Evolutionary conservation across 768 basidiomycete species (phyloP), one percentile per base, ranked within the genome.

Genomic region (Phallus indusiatus): DNA sequence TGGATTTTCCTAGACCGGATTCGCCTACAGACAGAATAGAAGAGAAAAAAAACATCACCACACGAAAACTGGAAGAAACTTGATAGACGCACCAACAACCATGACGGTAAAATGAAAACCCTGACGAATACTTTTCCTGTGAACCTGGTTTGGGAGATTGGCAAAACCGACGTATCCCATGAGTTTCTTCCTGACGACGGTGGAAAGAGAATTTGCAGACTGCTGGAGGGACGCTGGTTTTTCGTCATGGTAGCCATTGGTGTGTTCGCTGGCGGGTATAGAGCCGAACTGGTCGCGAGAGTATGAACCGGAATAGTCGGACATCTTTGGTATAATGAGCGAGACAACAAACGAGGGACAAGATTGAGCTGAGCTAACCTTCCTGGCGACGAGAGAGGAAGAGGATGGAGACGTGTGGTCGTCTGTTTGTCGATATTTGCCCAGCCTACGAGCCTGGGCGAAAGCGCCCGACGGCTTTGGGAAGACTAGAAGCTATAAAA

Each of bases 61-160:
- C 63, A 56, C 64, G 61, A 47, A 59, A 54, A 61, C 60, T 62
- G 67, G 64, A 61, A 59, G 57, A 55, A 64, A 62, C 49, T 47
- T 60, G 61, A 64, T 56, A 7, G 55, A 86, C 93, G 68, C 65
- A 95, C 95, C 95, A 70, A 99, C 95, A 63, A 99, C 95, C 96
- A 99, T 98, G 64, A 85, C 81, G 56, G 94, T 95, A 77, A 99
- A 99, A 73, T 98, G 92, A 81, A 98, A 99, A 49, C 96, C 95
- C 75, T 94, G 97, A 78, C 93, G 82, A 52, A 96, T 89, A 67
- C 93, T 95, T 78, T 96, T 92, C 74, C 96, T 87, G 76, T 99
- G 96, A 49, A 98, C 95, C 74, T 99, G 96, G 81, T 99, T 98
- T 53, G 96, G 96, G 54, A 99, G 81, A 73, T 96, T 98, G 70